Base-by-base conservation (phyloP, 345 rosid genomes). In the Syzygium oleosum region DNA sequence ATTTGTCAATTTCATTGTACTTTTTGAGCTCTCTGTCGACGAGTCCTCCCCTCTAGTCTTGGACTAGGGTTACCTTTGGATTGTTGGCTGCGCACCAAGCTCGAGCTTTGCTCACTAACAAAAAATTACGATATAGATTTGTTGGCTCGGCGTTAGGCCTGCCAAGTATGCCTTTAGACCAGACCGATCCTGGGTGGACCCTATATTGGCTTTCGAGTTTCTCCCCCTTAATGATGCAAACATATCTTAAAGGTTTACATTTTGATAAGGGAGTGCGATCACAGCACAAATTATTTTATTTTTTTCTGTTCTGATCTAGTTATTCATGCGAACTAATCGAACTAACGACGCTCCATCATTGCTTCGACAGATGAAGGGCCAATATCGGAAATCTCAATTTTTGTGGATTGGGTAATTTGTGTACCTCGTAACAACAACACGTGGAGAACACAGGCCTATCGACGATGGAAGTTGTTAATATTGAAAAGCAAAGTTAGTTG, bases 101-200 rank as follows among this genome's bases (percentile, higher is more conserved):
- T 29, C 16, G 5, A 12, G 29, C 1, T n/a, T n/a, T 59, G 29
- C 31, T 1, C 29, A 27, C 12, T 14, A 11, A 51, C 52, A 51
- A 51, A 51, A 51, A 51, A 10, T 51, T 51, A 11, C 3, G 6
- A 9, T 1, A 12, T 51, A 51, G 1, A 51, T 51, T 51, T 51
- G 13, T 51, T 3, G 11, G 52, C 52, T 14, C 0, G 0, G 6
- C 1, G 6, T 5, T 14, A 6, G 7, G 19, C 17, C 19, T 6
- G 6, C 17, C 7, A 15, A 4, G 16, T 52, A n/a, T n/a, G 38
- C 17, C 34, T 61, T 61, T 61, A 13, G 10, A 59, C 12, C 12
- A 12, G 15, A 59, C 15, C 65, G 7, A 12, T 1, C 1, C 12
- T n/a, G 65, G 3, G 29, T 5, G 7, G 15, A 25, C 13, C 19